phyloP scores from a whole-genome alignment of 2,329 filamentous ascomycete species.

The Hypoxylon rubiginosum region DNA sequence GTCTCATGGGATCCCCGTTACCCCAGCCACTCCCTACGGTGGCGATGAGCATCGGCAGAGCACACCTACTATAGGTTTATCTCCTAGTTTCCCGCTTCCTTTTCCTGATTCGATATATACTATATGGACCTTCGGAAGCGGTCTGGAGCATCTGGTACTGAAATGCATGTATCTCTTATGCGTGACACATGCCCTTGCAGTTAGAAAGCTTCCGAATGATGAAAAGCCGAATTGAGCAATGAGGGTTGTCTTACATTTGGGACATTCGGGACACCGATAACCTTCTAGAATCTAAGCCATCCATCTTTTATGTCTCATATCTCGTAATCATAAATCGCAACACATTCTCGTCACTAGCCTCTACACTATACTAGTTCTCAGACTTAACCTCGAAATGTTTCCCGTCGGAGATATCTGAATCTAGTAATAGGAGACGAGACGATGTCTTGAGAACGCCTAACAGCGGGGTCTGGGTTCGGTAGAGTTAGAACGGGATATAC shows the following conservation, averaged over 20 bases:
- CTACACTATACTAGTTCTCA: slow-evolving; percentile 40
- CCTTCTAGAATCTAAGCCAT: slow-evolving; percentile 33
- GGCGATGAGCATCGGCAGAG: neutral
- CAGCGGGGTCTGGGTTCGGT: slow-evolving; percentile 44
- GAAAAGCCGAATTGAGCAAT: slow-evolving; percentile 8
- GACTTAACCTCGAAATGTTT: slow-evolving; percentile 24
- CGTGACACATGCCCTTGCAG: slow-evolving; percentile 18
- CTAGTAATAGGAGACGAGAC: slow-evolving; percentile 49
- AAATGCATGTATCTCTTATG: slow-evolving; percentile 9
- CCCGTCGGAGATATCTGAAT: slow-evolving; percentile 45
- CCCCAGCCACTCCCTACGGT: neutral
- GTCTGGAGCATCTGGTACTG: slow-evolving; percentile 24
- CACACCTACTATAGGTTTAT: neutral
- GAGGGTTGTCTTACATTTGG: slow-evolving; percentile 21
- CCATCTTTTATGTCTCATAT: slow-evolving; percentile 31
- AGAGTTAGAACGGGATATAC: slow-evolving; percentile 31
- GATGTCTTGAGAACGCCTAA: slow-evolving; percentile 46
- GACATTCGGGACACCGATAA: slow-evolving; percentile 14
- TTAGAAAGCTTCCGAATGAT: slow-evolving; percentile 14
- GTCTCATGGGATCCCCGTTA: neutral
- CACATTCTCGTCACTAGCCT: slow-evolving; percentile 21
- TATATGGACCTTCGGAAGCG: slow-evolving; percentile 12
- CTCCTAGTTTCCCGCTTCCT: slow-evolving; percentile 3
- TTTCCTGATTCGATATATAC: slow-evolving; percentile 10
- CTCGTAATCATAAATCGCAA: slow-evolving; percentile 14